Conservation (phyloP, 352 stramenopile species). For the Globisporangium emineosum region DNA sequence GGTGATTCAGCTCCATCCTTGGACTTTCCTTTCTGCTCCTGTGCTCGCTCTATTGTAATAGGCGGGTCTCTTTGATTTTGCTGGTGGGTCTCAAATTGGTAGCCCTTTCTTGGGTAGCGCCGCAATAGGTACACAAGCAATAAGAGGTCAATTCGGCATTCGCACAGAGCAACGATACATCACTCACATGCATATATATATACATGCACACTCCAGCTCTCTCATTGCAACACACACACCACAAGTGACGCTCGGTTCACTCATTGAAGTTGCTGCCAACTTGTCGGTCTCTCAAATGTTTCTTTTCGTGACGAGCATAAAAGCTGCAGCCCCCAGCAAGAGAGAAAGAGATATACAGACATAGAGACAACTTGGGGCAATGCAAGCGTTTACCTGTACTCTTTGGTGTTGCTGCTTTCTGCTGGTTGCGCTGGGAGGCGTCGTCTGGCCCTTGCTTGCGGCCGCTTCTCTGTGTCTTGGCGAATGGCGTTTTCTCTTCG, state of each 20-base stretch:
- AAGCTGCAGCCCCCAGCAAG: not conserved
- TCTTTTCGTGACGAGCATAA: not conserved
- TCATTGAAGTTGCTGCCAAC: conserved; percentile 16
- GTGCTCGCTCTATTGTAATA: too few species aligned
- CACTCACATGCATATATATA: not conserved
- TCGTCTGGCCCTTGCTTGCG: not conserved
- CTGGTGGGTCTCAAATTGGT: not conserved
- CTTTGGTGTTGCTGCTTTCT: not conserved
- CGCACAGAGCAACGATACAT: not conserved
- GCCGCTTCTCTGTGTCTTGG: conserved; percentile 8
- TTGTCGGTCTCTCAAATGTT: not conserved
- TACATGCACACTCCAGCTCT: not conserved
- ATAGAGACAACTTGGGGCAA: not conserved
- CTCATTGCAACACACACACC: not conserved
- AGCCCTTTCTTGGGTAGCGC: not conserved
- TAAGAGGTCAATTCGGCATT: conserved; percentile 7
- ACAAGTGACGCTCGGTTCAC: not conserved
- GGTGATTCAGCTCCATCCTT: conserved; percentile 61
- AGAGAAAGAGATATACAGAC: not conserved
- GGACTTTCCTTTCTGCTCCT: not conserved
- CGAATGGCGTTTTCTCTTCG: conserved; percentile 14
- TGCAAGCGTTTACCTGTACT: not conserved
- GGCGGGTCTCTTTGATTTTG: not conserved
- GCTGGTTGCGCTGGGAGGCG: not conserved
- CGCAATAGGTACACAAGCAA: conserved; percentile 10